phyloP scores from a whole-genome alignment of 2,329 filamentous ascomycete species.

The Trichoderma oligosporum region DNA sequence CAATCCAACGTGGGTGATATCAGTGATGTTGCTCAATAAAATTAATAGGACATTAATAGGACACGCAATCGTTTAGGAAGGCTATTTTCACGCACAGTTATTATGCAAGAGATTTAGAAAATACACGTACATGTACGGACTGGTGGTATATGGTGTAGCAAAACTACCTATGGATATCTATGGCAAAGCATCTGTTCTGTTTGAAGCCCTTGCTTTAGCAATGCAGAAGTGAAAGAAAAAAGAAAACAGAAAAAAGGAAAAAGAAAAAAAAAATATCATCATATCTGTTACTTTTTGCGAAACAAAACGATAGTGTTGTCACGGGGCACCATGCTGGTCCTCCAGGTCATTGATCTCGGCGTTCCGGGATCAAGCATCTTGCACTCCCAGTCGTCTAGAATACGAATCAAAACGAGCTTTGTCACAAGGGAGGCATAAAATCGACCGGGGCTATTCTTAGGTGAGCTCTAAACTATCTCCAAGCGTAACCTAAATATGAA shows the following conservation, averaged over 20 bases:
- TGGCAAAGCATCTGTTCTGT: too few relatives aligned
- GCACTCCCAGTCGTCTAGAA: not conserved
- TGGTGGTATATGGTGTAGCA: too few relatives aligned
- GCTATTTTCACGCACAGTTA: not conserved
- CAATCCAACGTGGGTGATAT: too few relatives aligned
- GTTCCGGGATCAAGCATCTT: not conserved
- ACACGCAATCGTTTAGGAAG: too few relatives aligned
- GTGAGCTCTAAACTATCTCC: not conserved
- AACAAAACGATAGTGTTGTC: not conserved
- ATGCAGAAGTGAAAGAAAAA: not conserved
- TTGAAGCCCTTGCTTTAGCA: too few relatives aligned
- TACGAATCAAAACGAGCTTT: not conserved
- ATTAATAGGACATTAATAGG: too few relatives aligned
- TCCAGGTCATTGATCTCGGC: not conserved
- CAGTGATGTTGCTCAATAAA: too few relatives aligned
- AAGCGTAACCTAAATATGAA: not conserved
- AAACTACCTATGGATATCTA: too few relatives aligned
- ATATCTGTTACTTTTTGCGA: not conserved
- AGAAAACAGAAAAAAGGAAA: not conserved
- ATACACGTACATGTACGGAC: not conserved
- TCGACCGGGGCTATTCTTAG: not conserved
- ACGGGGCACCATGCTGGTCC: not conserved
- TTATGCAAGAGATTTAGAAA: too few relatives aligned
- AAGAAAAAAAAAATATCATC: not conserved
- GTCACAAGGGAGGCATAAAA: slow-evolving; percentile 5